phyloP scores from a whole-genome alignment of 768 basidiomycete species.

The Punctularia strigosozonata region DNA sequence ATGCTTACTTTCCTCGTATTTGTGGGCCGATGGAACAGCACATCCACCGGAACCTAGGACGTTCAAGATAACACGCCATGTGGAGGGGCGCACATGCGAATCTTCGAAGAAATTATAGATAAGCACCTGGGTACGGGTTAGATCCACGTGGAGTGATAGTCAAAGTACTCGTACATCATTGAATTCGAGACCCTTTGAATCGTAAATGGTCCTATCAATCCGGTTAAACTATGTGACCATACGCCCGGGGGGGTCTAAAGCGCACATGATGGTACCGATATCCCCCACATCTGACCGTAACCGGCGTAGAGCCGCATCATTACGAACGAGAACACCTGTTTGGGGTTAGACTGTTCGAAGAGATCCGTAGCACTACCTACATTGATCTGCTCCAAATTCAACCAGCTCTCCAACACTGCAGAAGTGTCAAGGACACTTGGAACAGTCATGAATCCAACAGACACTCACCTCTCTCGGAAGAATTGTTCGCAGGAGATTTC shows the following conservation, averaged over 20 bases:
- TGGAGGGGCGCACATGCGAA: conserved; percentile 34
- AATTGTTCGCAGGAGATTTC: conserved; percentile 40
- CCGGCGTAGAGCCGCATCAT: conserved; percentile 36
- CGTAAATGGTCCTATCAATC: conserved; percentile 33
- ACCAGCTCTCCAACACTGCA: conserved; percentile 25
- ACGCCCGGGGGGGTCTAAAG: neutral
- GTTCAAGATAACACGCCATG: conserved; percentile 52
- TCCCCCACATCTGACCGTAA: conserved; percentile 39
- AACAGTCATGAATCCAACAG: too few species aligned
- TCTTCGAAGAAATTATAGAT: conserved; percentile 69
- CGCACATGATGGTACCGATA: conserved; percentile 48
- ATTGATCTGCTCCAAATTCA: conserved; percentile 57
- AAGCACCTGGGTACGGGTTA: conserved; percentile 37
- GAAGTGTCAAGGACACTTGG: neutral
- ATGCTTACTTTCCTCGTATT: conserved; percentile 38
- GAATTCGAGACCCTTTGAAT: conserved; percentile 59
- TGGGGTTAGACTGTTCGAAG: neutral
- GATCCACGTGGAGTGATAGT: neutral
- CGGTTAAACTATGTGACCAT: neutral
- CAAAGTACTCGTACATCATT: conserved; percentile 33
- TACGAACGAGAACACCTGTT: conserved; percentile 58
- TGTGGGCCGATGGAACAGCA: too few species aligned
- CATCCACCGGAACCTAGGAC: conserved; percentile 16
- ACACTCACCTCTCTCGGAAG: conserved; percentile 34
- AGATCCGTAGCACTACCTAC: conserved; percentile 22